Evolutionary conservation across 306 rosid species (phyloP), one percentile per base, ranked within the genome.

Genomic region (Quercus variabilis): DNA sequence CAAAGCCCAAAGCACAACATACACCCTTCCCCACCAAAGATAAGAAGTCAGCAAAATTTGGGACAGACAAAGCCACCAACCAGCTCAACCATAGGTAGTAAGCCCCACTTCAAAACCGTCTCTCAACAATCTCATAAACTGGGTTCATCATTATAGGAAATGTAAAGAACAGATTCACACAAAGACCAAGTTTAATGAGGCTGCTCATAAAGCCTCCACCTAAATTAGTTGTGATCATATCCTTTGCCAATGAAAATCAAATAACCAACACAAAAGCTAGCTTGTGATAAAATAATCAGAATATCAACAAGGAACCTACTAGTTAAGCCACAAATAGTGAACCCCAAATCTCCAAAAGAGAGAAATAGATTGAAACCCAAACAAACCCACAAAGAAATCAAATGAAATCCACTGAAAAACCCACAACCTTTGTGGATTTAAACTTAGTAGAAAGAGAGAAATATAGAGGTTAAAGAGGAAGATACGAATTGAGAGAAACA

Each of bases 71-170:
- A 31, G 92, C 92, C 77, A 85, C 83, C 78, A 87, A 0, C 92
- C 90, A 89, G 55, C 92, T 78, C 79, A 85, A 35, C 90, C 89
- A 83, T 10, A 89, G 12, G 76, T 87, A 89, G 18, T 83, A 89
- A 13, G 69, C 85, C 43, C 87, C 87, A 28, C 83, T 75, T 78
- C 85, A 85, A 59, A 87, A 79, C 35, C 92, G 70, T 62, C 92
- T 87, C 79, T 86, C 92, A 1, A 83, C 68, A 4, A 89, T 87
- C 54, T 89, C 92, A 49, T 85, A 83, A 18, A 86, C 92, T 5
- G 92, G 92, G 82, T 89, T 85, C 92, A 89, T 89, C 92, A 89
- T 83, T 80, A 89, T 76, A 3, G 92, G 90, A 76, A 89, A 69
- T 1, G 92, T 87, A 84, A 89, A 89, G 82, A 89, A 87, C 31